Percentiles rank a stretch among this genome's conserved stretches.
phyloP scores from a whole-genome alignment of 1,139 yeast species.

The Entelexis sorbosivorans region DNA sequence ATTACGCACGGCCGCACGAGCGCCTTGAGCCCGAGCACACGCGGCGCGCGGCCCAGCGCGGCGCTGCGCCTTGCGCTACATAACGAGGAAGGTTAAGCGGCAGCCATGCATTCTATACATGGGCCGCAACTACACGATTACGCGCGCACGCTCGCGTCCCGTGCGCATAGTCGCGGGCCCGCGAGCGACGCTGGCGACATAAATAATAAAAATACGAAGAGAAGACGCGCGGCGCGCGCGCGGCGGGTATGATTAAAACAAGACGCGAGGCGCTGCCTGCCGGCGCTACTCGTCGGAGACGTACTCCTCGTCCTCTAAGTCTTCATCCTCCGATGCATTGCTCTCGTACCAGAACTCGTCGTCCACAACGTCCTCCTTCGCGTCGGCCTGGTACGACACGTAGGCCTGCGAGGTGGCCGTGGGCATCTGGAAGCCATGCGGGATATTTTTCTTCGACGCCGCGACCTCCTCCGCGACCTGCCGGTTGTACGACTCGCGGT shows the following conservation, averaged over 20 bases:
- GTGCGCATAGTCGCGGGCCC: no score
- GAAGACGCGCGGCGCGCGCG: background rate
- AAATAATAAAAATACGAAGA: slow-evolving; percentile 1
- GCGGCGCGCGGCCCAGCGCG: no score
- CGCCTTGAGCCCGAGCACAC: no score
- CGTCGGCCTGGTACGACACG: slow-evolving; percentile 36
- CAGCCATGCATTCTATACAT: no score
- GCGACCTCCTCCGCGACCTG: slow-evolving; percentile 76
- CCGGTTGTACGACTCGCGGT: slow-evolving; percentile 66
- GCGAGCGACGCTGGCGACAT: background rate
- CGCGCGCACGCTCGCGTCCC: no score
- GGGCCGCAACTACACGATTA: no score
- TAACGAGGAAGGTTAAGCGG: no score
- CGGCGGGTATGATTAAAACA: background rate
- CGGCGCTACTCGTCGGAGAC: slow-evolving; percentile 16
- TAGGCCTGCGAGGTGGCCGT: slow-evolving; percentile 49
- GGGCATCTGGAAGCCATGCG: slow-evolving; percentile 77
- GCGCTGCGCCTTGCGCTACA: no score
- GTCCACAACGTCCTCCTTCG: slow-evolving; percentile 58
- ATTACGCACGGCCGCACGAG: no score
- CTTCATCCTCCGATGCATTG: slow-evolving; percentile 53
- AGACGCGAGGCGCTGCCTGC: background rate
- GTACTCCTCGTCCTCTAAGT: slow-evolving; percentile 45
- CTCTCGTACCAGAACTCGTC: slow-evolving; percentile 82
- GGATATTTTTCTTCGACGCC: slow-evolving; percentile 72